These are phyloP conservation scores for Suillus variegatus DNA, from an alignment of 768 basidiomycete genomes.

Conservation along the genomic window DNA sequence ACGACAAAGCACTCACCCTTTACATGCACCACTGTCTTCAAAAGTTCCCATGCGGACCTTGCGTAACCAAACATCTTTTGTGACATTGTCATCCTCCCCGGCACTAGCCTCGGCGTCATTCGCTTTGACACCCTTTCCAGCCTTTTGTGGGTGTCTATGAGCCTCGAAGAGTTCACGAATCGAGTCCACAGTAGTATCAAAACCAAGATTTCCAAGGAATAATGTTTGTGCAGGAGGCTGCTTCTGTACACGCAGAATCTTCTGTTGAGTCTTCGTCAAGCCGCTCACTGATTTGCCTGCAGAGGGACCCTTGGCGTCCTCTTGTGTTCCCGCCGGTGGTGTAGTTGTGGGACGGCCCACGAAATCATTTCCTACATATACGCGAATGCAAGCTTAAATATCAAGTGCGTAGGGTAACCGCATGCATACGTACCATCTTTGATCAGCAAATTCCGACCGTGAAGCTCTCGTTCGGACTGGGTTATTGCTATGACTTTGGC, in stretches of 20 bases:
- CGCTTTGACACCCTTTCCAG: conserved; percentile 34
- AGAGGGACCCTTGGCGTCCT: conserved; percentile 33
- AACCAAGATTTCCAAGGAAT: conserved; percentile 92
- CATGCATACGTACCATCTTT: conserved; percentile 71
- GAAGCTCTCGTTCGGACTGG: conserved; percentile 76
- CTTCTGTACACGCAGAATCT: conserved; percentile 76
- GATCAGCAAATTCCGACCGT: conserved; percentile 88
- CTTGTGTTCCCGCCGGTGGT: conserved; percentile 33
- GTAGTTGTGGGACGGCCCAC: conserved; percentile 61
- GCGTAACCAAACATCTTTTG: conserved; percentile 57
- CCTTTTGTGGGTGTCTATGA: conserved; percentile 45
- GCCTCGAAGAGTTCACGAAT: conserved; percentile 75
- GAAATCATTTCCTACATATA: conserved; percentile 66
- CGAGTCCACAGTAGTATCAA: conserved; percentile 80
- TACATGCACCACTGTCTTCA: conserved; percentile 92
- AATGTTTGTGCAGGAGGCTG: conserved; percentile 83
- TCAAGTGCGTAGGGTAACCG: conserved; percentile 9
- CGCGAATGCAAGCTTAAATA: not conserved
- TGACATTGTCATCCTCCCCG: conserved; percentile 20
- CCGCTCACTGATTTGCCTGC: conserved; percentile 30
- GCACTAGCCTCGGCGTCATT: conserved; percentile 32
- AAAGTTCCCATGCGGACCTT: conserved; percentile 95
- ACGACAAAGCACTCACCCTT: conserved; percentile 65
- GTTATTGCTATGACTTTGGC: conserved; percentile 75
- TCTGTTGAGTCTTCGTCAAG: conserved; percentile 71